These are phyloP conservation scores for Ormosia semicastrata DNA, from an alignment of 306 rosid genomes.

Conservation along the genomic window DNA sequence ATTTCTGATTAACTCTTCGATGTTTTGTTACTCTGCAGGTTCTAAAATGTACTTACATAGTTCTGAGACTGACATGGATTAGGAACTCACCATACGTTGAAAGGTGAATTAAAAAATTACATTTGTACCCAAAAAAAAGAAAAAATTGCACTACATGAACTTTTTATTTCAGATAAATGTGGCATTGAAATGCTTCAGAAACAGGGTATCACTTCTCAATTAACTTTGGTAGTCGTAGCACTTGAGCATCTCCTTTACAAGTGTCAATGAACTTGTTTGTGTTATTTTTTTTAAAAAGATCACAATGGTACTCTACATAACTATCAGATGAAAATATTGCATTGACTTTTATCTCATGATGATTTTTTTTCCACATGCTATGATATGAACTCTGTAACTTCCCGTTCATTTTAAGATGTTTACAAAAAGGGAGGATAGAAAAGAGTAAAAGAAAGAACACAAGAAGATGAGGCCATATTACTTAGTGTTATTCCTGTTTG, in stretches of 20 bases:
- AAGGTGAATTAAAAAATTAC: constrained; percentile 48
- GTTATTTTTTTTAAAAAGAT: background rate
- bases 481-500: background rate
- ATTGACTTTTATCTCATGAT: background rate
- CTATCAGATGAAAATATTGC: constrained; percentile 6
- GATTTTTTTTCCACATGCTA: background rate
- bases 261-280: background rate
- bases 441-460: background rate
- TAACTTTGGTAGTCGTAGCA: constrained; percentile 2
- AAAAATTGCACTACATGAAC: background rate
- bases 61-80: constrained; percentile 82
- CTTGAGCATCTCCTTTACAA: background rate
- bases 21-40: constrained; percentile 50
- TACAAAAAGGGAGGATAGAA: background rate
- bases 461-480: background rate
- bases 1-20: background rate
- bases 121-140: background rate
- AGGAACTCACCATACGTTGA: constrained; percentile 73
- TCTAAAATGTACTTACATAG: constrained; percentile 55
- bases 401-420: constrained; percentile 1
- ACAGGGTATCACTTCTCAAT: background rate
- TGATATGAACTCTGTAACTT: background rate
- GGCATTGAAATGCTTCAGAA: constrained; percentile 14
- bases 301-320: background rate
- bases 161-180: constrained; percentile 11